These are phyloP conservation scores for Metschnikowia borealis DNA, from an alignment of 805 yeast species.

Conservation along the genomic window DNA sequence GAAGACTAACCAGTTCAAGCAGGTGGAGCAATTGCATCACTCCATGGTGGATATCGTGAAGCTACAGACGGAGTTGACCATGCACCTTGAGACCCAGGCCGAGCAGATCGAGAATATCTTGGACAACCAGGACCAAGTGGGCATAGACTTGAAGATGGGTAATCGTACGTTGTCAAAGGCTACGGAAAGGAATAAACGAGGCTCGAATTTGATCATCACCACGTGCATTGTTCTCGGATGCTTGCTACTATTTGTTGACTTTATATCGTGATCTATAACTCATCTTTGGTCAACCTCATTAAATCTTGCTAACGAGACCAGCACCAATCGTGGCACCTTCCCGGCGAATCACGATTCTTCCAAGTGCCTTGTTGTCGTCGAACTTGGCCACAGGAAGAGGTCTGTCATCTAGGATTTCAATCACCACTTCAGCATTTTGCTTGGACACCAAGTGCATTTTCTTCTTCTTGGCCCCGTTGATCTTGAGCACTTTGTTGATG, in stretches of 20 bases:
- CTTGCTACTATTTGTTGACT: conserved; percentile 53
- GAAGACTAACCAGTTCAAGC: conserved; percentile 57
- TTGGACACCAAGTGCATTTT: conserved; percentile 55
- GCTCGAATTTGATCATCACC: conserved; percentile 54
- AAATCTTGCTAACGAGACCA: conserved; percentile 39
- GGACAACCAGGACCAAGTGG: conserved; percentile 65
- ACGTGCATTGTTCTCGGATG: conserved; percentile 54
- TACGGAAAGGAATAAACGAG: conserved; percentile 53
- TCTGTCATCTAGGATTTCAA: conserved; percentile 46
- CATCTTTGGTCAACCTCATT: not conserved
- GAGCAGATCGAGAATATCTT: conserved; percentile 60
- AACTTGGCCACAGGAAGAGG: conserved; percentile 52
- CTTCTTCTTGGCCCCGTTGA: conserved; percentile 39
- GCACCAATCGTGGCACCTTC: conserved; percentile 72
- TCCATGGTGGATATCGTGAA: conserved; percentile 71
- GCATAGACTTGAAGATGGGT: conserved; percentile 63
- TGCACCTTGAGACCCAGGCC: conserved; percentile 70
- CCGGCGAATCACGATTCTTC: conserved; percentile 65
- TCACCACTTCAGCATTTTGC: conserved; percentile 54
- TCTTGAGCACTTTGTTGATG: conserved; percentile 41
- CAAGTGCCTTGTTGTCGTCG: conserved; percentile 47
- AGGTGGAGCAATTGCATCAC: conserved; percentile 56
- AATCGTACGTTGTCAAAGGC: conserved; percentile 69
- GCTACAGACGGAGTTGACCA: conserved; percentile 67
- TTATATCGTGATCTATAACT: conserved; percentile 18